Conservation (phyloP, 495 filamentous ascomycete genomes). For the Filosporella fistucella region DNA sequence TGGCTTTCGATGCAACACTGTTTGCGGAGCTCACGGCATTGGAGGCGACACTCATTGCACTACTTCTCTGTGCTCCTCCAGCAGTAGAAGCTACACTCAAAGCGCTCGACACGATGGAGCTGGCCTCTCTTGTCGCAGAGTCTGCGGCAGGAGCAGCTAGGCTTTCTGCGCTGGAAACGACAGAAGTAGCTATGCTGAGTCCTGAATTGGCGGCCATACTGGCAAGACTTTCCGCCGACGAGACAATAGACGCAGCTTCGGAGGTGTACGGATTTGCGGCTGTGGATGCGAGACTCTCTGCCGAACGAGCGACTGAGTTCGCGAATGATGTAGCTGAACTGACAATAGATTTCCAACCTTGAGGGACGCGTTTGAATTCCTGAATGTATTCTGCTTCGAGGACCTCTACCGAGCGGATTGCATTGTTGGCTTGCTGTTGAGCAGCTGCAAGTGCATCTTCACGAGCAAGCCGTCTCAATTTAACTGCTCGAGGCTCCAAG, state of each 20-base stretch:
- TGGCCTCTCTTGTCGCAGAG: background rate
- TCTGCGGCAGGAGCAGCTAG: background rate
- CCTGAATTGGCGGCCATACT: background rate
- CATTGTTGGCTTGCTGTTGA: too few species aligned
- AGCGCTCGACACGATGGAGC: background rate
- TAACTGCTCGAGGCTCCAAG: too few species aligned
- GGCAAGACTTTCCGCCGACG: background rate
- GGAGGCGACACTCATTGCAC: background rate
- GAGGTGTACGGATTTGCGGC: background rate
- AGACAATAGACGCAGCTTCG: background rate
- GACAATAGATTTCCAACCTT: too few species aligned
- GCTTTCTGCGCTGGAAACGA: background rate
- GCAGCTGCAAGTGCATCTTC: too few species aligned
- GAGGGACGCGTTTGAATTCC: too few species aligned
- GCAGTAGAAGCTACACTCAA: constrained; percentile 2
- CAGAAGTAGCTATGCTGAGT: background rate
- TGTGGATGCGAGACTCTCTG: background rate
- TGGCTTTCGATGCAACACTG: background rate
- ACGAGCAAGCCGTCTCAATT: too few species aligned
- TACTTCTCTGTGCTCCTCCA: background rate
- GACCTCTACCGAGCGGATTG: too few species aligned
- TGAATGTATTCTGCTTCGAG: too few species aligned
- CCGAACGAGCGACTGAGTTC: background rate
- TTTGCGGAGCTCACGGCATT: background rate
- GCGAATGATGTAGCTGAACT: background rate